phyloP scores from a whole-genome alignment of 108 stramenopile species.

The Craspedostauros australis region DNA sequence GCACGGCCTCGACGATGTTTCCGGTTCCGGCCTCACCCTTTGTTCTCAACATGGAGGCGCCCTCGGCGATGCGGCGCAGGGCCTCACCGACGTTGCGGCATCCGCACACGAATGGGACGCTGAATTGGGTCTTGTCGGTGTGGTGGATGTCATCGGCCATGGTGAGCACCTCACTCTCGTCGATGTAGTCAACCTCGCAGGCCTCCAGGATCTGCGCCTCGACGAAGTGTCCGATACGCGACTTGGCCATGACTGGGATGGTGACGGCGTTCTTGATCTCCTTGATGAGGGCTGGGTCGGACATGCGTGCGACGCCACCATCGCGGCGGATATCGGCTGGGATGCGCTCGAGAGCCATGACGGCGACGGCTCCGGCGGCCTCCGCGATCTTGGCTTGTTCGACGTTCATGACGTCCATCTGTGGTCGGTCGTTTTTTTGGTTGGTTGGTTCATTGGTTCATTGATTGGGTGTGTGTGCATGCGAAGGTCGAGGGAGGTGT shows the following conservation, averaged over 20 bases:
- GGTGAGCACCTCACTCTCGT: slow-evolving; percentile 97
- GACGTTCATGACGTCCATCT: slow-evolving; percentile 97
- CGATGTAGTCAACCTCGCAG: slow-evolving; percentile 98
- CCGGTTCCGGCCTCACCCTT: slow-evolving; percentile 99
- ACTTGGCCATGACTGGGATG: slow-evolving; percentile 99
- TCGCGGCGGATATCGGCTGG: slow-evolving; percentile 98
- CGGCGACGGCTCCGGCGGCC: slow-evolving; percentile 97
- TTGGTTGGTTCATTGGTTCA: background rate
- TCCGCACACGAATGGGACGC: slow-evolving; percentile 99
- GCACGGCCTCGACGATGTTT: slow-evolving; percentile 98
- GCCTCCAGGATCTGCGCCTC: slow-evolving; percentile 99
- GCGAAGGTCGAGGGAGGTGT: too few relatives aligned
- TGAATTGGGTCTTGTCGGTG: slow-evolving; percentile 95
- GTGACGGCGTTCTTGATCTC: slow-evolving; percentile 99
- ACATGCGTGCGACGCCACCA: slow-evolving; percentile 99
- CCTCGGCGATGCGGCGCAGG: slow-evolving; percentile 93
- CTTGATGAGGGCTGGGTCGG: slow-evolving; percentile 93
- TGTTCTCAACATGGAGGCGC: slow-evolving; percentile 98
- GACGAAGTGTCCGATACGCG: slow-evolving; percentile 98
- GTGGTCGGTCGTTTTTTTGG: background rate
- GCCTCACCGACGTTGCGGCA: slow-evolving; percentile 99
- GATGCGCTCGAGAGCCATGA: slow-evolving; percentile 99
- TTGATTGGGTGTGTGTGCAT: too few relatives aligned
- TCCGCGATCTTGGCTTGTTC: slow-evolving; percentile 96
- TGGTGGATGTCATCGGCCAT: slow-evolving; percentile 99